Conservation (phyloP, 2,329 filamentous ascomycete genomes). For the Fusarium sulawesiense region DNA sequence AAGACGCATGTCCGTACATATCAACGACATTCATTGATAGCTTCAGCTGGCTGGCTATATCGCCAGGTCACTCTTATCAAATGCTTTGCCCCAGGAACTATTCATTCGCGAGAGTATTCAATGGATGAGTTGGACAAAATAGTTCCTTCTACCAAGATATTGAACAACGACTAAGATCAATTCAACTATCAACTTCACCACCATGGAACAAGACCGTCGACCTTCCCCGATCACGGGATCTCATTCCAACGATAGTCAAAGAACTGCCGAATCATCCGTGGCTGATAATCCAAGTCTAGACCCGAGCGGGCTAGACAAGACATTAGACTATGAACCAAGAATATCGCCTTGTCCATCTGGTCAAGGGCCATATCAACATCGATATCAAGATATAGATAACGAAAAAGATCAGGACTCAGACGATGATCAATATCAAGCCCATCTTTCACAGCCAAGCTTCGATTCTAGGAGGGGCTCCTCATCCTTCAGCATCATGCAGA, state of each 20-base stretch:
- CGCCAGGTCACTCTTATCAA: not conserved
- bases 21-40: not conserved
- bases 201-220: slow-evolving; percentile 15
- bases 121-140: not conserved
- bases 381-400: not conserved
- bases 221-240: slow-evolving; percentile 13
- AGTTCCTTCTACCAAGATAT: not conserved
- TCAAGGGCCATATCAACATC: not conserved
- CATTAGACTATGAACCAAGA: slow-evolving; percentile 4
- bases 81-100: not conserved
- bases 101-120: not conserved
- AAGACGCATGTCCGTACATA: not conserved
- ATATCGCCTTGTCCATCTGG: slow-evolving; percentile 3
- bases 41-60: not conserved
- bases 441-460: slow-evolving; percentile 35
- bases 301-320: slow-evolving; percentile 39
- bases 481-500: slow-evolving; percentile 48
- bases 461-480: slow-evolving; percentile 47
- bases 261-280: slow-evolving; percentile 8
- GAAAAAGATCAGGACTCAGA: not conserved
- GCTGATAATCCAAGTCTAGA: slow-evolving; percentile 33
- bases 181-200: slow-evolving; percentile 2
- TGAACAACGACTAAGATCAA: not conserved
- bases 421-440: slow-evolving; percentile 1
- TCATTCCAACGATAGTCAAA: slow-evolving; percentile 9